Evolutionary conservation across 257 asterid genomes (phyloP), one percentile per base, ranked within the genome.

Genomic region (Gentiana straminea): DNA sequence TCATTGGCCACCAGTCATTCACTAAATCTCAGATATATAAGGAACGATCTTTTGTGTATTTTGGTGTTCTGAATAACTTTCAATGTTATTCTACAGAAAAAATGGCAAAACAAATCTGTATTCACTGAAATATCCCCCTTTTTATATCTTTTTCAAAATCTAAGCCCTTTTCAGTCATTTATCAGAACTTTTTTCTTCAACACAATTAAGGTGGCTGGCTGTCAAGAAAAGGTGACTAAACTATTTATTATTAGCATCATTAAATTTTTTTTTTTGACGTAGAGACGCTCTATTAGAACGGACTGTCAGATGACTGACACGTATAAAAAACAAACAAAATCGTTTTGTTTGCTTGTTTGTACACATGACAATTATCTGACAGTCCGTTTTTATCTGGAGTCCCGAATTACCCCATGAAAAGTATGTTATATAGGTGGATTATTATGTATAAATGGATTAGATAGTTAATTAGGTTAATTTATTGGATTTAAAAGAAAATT

Each of bases 31-130:
- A 33, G 49, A 51, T 64, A 55, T 34, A 11, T 64, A 46, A 5
- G 68, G 68, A 64, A 64, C 57, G 58, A 64, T 64, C 68, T 64
- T 64, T 64, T 64, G 68, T 64, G 55, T 56, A 62, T 39, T 64
- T 55, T 34, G 55, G 11, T 55, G 51, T 49, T 49, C 57, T 49
- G 62, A 49, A 56, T 36, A 46, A 48, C 56, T 35, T 54, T 55
- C 57, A 33, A 55, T 55, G 57, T 38, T 64, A 37, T 38, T 64
- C 32, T 35, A 49, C 3, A 38, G 56, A 24, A 35, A 64, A 49
- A 56, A 61, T 64, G 63, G 62, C 32, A 64, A 64, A 32, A 9
- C 45, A 54, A 24, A 13, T 57, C 53, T n/a, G 41, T 34, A 49
- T 55, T 55, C 68, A 48, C 68, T 55, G 38, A 55, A 56, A 55